phyloP scores from a whole-genome alignment of 495 filamentous ascomycete species.

The Xylaria palmicola region DNA sequence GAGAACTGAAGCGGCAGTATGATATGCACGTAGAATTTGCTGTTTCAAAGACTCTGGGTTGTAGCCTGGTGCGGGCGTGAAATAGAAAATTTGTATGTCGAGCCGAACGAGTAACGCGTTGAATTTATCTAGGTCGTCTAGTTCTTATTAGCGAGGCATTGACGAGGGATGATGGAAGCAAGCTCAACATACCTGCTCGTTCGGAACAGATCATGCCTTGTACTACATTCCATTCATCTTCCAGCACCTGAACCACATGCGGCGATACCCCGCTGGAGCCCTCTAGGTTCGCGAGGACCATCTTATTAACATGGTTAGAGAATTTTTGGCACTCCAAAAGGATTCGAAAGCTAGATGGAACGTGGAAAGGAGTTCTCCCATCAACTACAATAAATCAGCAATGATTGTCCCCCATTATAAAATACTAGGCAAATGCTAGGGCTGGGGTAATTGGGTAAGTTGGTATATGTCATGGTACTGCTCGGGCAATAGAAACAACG shows the following conservation, averaged over 20 bases:
- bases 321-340: slow-evolving; percentile 45
- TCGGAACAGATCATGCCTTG: slow-evolving; percentile 40
- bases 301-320: slow-evolving; percentile 37
- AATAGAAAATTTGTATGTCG: slow-evolving; percentile 47
- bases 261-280: slow-evolving; percentile 40
- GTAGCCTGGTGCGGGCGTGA: slow-evolving; percentile 40
- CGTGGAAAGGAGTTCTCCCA: slow-evolving; percentile 32
- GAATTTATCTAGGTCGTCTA: slow-evolving; percentile 40
- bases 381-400: slow-evolving; percentile 23
- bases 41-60: slow-evolving; percentile 37
- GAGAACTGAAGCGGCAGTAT: slow-evolving; percentile 39
- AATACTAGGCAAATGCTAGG: background rate
- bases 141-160: background rate
- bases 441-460: background rate
- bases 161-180: background rate
- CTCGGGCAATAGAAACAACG: background rate
- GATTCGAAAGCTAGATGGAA: slow-evolving; percentile 39
- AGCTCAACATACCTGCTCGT: slow-evolving; percentile 34
- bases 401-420: background rate
- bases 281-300: slow-evolving; percentile 41
- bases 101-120: slow-evolving; percentile 41
- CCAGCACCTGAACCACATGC: slow-evolving; percentile 40
- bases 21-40: slow-evolving; percentile 41
- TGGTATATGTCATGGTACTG: no score
- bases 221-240: slow-evolving; percentile 44